phyloP scores from a whole-genome alignment of 441 rosid genomes.

The Macaranga tanarius region DNA sequence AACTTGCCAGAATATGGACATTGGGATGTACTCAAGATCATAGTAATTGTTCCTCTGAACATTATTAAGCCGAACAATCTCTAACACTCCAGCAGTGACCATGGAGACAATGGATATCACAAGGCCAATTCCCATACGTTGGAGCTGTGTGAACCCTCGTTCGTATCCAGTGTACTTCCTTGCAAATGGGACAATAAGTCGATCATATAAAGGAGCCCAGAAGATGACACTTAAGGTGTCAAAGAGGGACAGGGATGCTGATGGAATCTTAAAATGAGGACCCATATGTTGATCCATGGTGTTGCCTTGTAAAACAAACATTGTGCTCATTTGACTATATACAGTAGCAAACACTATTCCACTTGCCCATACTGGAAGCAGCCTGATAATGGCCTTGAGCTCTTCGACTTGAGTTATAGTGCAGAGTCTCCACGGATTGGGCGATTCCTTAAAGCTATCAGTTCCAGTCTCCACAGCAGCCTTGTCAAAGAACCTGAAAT shows the following conservation, averaged over 20 bases:
- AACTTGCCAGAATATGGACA: conserved; percentile 90
- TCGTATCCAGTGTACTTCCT: conserved; percentile 73
- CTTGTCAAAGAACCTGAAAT: conserved; percentile 85
- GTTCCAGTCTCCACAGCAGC: conserved; percentile 68
- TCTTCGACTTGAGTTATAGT: conserved; percentile 93
- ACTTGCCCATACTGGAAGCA: conserved; percentile 87
- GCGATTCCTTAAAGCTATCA: conserved; percentile 45
- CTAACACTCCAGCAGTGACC: conserved; percentile 64
- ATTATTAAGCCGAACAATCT: conserved; percentile 53
- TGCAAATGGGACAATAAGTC: conserved; percentile 60
- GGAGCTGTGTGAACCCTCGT: conserved; percentile 90
- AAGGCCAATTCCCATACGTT: conserved; percentile 89
- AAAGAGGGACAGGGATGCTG: conserved; percentile 87
- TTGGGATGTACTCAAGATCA: conserved; percentile 54
- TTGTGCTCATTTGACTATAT: conserved; percentile 79
- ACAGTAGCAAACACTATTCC: conserved; percentile 83
- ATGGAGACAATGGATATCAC: conserved; percentile 74
- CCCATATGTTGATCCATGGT: conserved; percentile 85
- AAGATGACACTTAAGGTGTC: conserved; percentile 85
- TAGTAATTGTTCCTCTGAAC: conserved; percentile 58
- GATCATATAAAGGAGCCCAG: conserved; percentile 86
- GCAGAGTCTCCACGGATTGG: conserved; percentile 76
- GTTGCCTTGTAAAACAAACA: conserved; percentile 90
- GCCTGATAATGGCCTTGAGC: conserved; percentile 65
- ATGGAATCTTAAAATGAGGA: conserved; percentile 66